Base-by-base conservation (phyloP, 1,284 basidiomycete species). In the Pisolithus thermaeus region DNA sequence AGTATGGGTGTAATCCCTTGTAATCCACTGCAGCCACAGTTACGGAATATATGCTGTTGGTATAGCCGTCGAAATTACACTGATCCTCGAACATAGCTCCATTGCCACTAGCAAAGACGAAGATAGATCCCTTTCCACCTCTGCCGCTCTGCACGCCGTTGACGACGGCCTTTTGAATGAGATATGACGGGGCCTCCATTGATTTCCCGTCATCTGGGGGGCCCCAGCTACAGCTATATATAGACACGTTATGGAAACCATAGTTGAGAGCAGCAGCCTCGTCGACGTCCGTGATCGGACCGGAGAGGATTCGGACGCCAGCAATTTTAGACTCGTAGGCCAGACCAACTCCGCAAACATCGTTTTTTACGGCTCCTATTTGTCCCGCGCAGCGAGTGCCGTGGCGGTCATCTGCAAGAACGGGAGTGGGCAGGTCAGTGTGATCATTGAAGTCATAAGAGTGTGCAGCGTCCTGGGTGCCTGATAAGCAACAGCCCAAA, bases 41-140 rank as follows among this genome's bases (percentile, higher is more conserved):
- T 50, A 99, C 85, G 5, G 90, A 93, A 72, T 94, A 98, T 58
- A 98, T 97, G 59, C 89, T 92, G 67, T 99, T 99, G 32, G 97
- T 99, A 70, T 99, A 99, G 6, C 97, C 97, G 61, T 99, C 97
- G 67, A 99, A 99, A 70, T 99, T 99, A 76, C 97, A 99, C 71
- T 99, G 97, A 66, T 99, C 97, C 30, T 90, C 92, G 48, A 79
- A 79, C 3, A 82, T 81, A 23, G 92, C 97, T 22, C 97, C 97
- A 66, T 99, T 99, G 1, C 97, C 97, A 53, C 93, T 95, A 1
- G 97, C 97, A 68, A 99, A 99, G 36, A 99, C 97, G 62, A 91
- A 99, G 57, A 99, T 77, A 40, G 88, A 93, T 3, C 97, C 97
- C 63, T 91, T 93, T 22, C 95, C 94, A 40, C 73, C 80, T 46